Base-by-base conservation (phyloP, 2,329 filamentous ascomycete genomes). In the Ophiocordyceps australis region DNA sequence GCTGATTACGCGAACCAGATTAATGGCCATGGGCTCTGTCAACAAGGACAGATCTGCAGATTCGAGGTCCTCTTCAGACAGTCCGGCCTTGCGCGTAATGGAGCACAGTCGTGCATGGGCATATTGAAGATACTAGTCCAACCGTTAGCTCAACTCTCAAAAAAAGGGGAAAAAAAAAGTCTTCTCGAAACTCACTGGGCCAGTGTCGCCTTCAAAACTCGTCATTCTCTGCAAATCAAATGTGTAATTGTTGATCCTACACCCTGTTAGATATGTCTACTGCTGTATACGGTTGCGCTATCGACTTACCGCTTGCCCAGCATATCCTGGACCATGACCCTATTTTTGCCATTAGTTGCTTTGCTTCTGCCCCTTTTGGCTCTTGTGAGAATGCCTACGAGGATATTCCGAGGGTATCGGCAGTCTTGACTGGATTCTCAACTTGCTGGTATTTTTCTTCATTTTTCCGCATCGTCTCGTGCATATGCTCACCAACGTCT, bases 311-410 rank as follows among this genome's bases (percentile, higher is more conserved):
- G 70, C 69, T 94, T 95, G 48, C 86, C 89, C 36, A 70, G 78
- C 82, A 95, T 93, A 45, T 95, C 89, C 53, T 95, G 86, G 13
- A 93, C 82, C 83, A 95, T 95, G 45, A 95, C 86, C 44, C 79
- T 77, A 35, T 7, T n/a, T n/a, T n/a, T n/a, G n/a, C n/a, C n/a
- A 14, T 8, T 5, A 18, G 11, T 7, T 1, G 5, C 27, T 22
- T 27, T 24, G 25, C 13, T 10, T 2, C 9, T 17, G 16, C 19
- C 5, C 5, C 1, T 6, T 14, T 15, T 9, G 13, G 5, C 7
- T 12, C 16, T 13, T 21, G 9, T 9, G 2, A 8, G 11, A 5
- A 2, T 17, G 20, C 30, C 20, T 22, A 31, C 30, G 30, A 31
- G 13, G 78, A 85, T 46, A 95, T 94, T 35, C 86, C 89, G 4